These are phyloP conservation scores for Pseudozyma sp. DNA, from an alignment of 1,284 basidiomycete genomes.

Conservation along the genomic window DNA sequence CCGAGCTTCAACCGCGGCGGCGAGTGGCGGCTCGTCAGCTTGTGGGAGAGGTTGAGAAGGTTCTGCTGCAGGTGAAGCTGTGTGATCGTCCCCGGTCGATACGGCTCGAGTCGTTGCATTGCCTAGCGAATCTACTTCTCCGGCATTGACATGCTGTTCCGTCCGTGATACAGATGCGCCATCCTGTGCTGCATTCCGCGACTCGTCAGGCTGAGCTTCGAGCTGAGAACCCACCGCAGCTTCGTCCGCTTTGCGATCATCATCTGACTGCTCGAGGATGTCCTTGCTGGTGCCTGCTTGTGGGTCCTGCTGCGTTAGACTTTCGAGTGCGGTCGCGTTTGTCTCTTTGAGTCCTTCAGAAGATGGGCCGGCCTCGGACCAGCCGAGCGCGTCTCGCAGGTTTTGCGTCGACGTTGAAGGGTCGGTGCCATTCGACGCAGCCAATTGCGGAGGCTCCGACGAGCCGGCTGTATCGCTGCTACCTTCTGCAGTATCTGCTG, in stretches of 20 bases:
- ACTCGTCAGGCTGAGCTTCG: background rate
- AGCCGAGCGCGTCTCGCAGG: conserved; percentile 20
- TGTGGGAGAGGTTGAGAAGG: background rate
- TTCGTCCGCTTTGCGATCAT: too few species aligned
- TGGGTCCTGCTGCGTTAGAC: too few species aligned
- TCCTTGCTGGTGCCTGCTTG: too few species aligned
- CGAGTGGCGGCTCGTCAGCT: background rate
- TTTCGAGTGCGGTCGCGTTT: too few species aligned
- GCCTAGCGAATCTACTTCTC: background rate
- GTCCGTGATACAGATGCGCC: background rate
- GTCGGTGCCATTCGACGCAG: background rate
- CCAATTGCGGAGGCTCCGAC: background rate
- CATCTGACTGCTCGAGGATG: too few species aligned
- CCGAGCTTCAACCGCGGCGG: background rate
- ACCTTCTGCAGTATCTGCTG: background rate
- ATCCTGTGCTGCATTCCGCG: background rate
- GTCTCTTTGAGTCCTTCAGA: background rate
- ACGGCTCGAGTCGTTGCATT: background rate
- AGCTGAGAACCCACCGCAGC: too few species aligned
- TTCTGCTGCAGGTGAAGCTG: background rate
- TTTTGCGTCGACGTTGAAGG: background rate
- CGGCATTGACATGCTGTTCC: background rate
- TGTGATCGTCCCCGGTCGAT: background rate
- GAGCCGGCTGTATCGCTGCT: background rate
- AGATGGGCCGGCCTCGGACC: conserved; percentile 16